phyloP scores from a whole-genome alignment of 2,329 filamentous ascomycete species.

The Neurospora sp. region DNA sequence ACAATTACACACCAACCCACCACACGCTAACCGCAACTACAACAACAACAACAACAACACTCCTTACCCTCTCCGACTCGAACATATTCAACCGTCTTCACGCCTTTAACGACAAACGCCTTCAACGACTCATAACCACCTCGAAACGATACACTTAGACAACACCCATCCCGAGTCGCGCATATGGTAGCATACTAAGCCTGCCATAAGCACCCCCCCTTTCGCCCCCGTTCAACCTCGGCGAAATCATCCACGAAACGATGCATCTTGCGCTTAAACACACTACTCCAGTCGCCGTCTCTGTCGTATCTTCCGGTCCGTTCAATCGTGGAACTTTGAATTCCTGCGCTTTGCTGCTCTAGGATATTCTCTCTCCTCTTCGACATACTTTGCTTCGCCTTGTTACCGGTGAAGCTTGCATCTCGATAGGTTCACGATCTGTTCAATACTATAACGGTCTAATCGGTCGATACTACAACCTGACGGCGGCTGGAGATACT shows the following conservation, averaged over 20 bases:
- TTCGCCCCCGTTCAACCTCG: slow-evolving; percentile 20
- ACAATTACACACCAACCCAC: slow-evolving; percentile 8
- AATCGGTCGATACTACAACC: slow-evolving; percentile 24
- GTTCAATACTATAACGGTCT: slow-evolving; percentile 22
- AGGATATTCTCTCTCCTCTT: slow-evolving; percentile 32
- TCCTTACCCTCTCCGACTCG: slow-evolving; percentile 2
- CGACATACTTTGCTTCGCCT: slow-evolving; percentile 32
- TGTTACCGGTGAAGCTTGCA: slow-evolving; percentile 29
- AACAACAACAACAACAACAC: slow-evolving; percentile 6
- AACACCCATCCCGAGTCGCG: slow-evolving; percentile 6
- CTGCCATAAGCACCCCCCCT: slow-evolving; percentile 22
- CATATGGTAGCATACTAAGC: slow-evolving; percentile 23
- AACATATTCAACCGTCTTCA: not conserved
- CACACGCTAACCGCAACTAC: slow-evolving; percentile 9
- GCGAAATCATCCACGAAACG: slow-evolving; percentile 26
- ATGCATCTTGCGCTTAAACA: slow-evolving; percentile 48
- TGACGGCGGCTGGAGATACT: slow-evolving; percentile 26
- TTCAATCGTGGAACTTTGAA: slow-evolving; percentile 44
- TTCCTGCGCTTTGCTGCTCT: slow-evolving; percentile 29
- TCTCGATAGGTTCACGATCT: slow-evolving; percentile 31
- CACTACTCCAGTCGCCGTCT: slow-evolving; percentile 52
- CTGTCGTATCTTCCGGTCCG: slow-evolving; percentile 49
- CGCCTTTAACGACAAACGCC: slow-evolving; percentile 1
- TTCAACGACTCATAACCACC: not conserved
- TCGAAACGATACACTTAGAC: slow-evolving; percentile 5